Evolutionary conservation across 345 rosid genomes (phyloP).

Genomic region (Syzygium aromaticum): DNA sequence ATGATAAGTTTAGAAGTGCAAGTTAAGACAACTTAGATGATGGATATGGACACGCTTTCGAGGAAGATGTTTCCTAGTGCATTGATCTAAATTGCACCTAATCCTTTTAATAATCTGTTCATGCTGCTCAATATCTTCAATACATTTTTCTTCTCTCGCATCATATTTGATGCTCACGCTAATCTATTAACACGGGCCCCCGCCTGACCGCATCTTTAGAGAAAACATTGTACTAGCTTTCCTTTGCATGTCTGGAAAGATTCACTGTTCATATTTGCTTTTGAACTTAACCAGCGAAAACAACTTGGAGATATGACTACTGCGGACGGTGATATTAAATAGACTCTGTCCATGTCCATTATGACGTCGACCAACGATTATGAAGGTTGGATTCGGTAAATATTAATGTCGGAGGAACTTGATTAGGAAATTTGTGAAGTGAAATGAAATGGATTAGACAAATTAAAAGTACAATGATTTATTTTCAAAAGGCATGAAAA

Average conservation of each 20-base stretch:
- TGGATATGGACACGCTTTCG: neutral
- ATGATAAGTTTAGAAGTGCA: neutral
- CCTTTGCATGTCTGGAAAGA: neutral
- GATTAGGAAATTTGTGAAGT: neutral
- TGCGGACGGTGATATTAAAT: neutral
- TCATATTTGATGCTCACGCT: neutral
- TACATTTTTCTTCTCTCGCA: neutral
- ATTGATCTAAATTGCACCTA: neutral
- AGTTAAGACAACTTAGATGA: neutral
- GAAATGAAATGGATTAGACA: neutral
- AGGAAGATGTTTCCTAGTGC: neutral
- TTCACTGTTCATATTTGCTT: neutral
- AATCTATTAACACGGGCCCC: neutral
- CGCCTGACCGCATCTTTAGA: neutral
- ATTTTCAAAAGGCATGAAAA: neutral
- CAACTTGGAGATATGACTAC: neutral
- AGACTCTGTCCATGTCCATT: neutral
- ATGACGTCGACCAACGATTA: neutral
- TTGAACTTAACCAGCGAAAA: neutral
- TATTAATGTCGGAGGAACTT: neutral
- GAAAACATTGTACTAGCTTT: neutral
- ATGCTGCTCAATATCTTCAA: neutral
- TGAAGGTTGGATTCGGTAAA: neutral
- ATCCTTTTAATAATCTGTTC: neutral
- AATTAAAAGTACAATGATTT: neutral